These are phyloP conservation scores for Annulohypoxylon truncatum DNA, from an alignment of 2,329 filamentous ascomycete genomes.

Conservation along the genomic window DNA sequence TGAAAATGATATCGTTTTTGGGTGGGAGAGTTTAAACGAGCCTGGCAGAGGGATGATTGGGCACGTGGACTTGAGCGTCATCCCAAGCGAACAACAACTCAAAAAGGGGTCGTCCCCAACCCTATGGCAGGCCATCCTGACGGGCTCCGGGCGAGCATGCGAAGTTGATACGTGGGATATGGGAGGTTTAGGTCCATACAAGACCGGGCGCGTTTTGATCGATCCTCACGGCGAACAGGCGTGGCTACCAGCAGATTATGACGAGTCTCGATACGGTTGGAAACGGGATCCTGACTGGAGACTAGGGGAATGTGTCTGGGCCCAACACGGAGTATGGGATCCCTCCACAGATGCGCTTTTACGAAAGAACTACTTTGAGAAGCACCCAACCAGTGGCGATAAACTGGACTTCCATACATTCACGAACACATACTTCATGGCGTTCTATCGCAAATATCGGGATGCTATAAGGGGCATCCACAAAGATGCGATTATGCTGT, in stretches of 20 bases:
- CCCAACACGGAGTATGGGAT: constrained; percentile 97
- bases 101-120: constrained; percentile 95
- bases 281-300: constrained; percentile 89
- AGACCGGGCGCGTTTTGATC: constrained; percentile 83
- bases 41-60: constrained; percentile 90
- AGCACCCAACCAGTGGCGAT: constrained; percentile 78
- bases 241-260: constrained; percentile 85
- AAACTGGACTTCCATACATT: constrained; percentile 84
- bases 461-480: constrained; percentile 81
- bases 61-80: constrained; percentile 80
- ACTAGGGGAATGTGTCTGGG: constrained; percentile 95
- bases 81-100: constrained; percentile 88
- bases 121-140: constrained; percentile 91
- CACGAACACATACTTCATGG: constrained; percentile 91
- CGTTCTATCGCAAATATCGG: constrained; percentile 81
- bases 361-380: constrained; percentile 88
- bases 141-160: constrained; percentile 88
- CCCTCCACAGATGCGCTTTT: constrained; percentile 79
- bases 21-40: constrained; percentile 97
- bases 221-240: constrained; percentile 88
- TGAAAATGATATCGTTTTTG: constrained; percentile 86
- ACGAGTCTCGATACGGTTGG: constrained; percentile 91
- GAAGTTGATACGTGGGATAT: constrained; percentile 95
- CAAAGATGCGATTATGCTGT: constrained; percentile 85
- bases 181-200: constrained; percentile 90